A percentile compares a stretch with the other conserved stretches of the same genome.
These are phyloP conservation scores for Amanita fuliginea DNA, from an alignment of 768 basidiomycete genomes.

Conservation along the genomic window DNA sequence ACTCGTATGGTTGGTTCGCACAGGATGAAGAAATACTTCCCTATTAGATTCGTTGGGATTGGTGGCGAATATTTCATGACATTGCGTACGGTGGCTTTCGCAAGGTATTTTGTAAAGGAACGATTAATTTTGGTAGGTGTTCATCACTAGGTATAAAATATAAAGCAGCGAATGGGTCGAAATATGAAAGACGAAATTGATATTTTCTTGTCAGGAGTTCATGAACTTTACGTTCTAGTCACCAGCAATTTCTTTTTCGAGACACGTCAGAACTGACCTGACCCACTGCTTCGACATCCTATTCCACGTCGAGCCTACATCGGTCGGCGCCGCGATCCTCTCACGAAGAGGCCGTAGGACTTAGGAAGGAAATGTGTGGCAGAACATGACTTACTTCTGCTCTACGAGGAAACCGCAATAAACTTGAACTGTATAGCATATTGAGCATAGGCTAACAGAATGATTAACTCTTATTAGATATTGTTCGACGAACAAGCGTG, in stretches of 20 bases:
- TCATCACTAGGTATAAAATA: neutral
- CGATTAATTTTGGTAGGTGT: too few species aligned
- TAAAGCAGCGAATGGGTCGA: neutral
- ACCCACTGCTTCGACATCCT: neutral
- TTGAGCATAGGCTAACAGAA: constrained; percentile 16
- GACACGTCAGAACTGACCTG: neutral
- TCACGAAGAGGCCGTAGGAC: too few species aligned
- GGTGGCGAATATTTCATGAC: too few species aligned
- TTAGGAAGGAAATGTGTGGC: too few species aligned
- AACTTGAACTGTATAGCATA: constrained; percentile 28
- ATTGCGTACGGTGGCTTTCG: too few species aligned
- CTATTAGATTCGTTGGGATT: neutral
- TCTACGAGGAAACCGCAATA: constrained; percentile 32
- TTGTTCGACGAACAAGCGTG: neutral
- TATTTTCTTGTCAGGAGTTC: neutral
- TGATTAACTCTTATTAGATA: neutral
- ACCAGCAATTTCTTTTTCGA: neutral
- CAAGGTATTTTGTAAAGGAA: too few species aligned
- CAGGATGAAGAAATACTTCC: neutral
- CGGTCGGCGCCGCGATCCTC: neutral
- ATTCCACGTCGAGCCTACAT: neutral
- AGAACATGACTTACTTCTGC: constrained; percentile 25
- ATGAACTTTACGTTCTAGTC: constrained; percentile 1
- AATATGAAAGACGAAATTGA: neutral
- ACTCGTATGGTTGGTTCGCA: constrained; percentile 4